A percentile compares a stretch with the other conserved stretches of the same genome.
Evolutionary conservation across 2,329 filamentous ascomycete genomes (phyloP).

Genomic region (Paracorniculantispora psalliotae): DNA sequence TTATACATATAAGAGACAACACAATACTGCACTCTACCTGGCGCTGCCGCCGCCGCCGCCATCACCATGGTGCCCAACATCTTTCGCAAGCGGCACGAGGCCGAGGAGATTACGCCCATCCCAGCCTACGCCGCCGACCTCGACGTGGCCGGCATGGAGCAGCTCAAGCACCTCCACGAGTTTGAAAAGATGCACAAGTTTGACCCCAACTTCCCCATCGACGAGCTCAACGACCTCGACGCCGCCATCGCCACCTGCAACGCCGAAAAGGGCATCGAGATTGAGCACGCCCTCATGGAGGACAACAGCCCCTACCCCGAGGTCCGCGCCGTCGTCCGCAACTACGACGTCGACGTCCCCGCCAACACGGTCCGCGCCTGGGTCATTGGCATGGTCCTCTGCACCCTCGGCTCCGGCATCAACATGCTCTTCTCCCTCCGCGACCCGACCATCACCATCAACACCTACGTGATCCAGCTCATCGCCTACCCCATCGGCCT

Average conservation of each 20-base stretch:
- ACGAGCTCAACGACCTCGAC: constrained; percentile 57
- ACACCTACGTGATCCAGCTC: constrained; percentile 58
- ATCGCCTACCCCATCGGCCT: constrained; percentile 55
- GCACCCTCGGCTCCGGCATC: constrained; percentile 56
- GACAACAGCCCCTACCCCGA: constrained; percentile 65
- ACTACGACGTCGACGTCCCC: constrained; percentile 60
- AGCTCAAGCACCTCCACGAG: constrained; percentile 45
- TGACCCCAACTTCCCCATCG: constrained; percentile 61
- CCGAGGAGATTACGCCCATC: constrained; percentile 40
- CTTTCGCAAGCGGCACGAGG: constrained; percentile 43
- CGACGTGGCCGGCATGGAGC: constrained; percentile 36
- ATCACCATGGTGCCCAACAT: constrained; percentile 25
- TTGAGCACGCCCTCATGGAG: constrained; percentile 55
- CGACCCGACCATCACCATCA: constrained; percentile 54
- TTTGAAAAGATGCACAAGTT: constrained; percentile 58
- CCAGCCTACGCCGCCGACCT: constrained; percentile 35
- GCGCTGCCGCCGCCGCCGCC: background rate
- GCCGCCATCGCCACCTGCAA: constrained; percentile 50
- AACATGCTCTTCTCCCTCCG: constrained; percentile 59
- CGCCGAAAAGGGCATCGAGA: constrained; percentile 50
- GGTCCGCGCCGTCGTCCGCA: constrained; percentile 60
- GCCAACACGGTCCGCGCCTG: constrained; percentile 61
- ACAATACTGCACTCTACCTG: too few relatives aligned
- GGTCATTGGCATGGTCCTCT: constrained; percentile 56
- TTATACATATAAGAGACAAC: too few relatives aligned